A percentile compares a stretch with the other conserved stretches of the same genome.
Evolutionary conservation across 2,329 filamentous ascomycete genomes (phyloP).

Genomic region (Saccharata proteae): DNA sequence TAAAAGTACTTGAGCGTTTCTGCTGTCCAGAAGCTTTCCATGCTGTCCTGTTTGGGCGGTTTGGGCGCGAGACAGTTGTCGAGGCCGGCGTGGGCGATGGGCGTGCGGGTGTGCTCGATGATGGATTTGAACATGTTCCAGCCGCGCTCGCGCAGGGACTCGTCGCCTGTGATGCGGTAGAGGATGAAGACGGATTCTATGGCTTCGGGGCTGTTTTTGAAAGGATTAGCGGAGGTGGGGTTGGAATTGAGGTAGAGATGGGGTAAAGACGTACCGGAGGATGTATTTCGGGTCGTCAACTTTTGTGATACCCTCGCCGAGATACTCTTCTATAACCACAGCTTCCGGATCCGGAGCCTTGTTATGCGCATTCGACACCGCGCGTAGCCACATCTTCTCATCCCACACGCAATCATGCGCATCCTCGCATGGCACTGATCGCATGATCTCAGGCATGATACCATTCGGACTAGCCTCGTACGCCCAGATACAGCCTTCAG

Average conservation of each 20-base stretch:
- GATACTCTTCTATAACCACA: neutral
- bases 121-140: slow-evolving; percentile 40
- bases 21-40: slow-evolving; percentile 39
- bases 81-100: slow-evolving; percentile 34
- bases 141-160: slow-evolving; percentile 30
- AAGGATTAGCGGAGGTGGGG: neutral
- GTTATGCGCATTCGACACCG: slow-evolving; percentile 12
- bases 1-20: slow-evolving; percentile 41
- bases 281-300: slow-evolving; percentile 5
- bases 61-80: slow-evolving; percentile 25
- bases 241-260: neutral
- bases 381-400: slow-evolving; percentile 37
- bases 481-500: slow-evolving; percentile 50
- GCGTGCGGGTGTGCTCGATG: slow-evolving; percentile 28
- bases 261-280: slow-evolving; percentile 2
- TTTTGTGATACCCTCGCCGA: slow-evolving; percentile 6
- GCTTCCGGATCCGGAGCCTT: neutral
- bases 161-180: slow-evolving; percentile 47
- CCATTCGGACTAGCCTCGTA: slow-evolving; percentile 44
- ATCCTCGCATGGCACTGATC: slow-evolving; percentile 37
- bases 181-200: slow-evolving; percentile 50
- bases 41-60: slow-evolving; percentile 29
- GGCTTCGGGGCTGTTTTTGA: slow-evolving; percentile 34
- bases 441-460: slow-evolving; percentile 50
- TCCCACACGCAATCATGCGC: slow-evolving; percentile 39